Evolutionary conservation across 495 filamentous ascomycete species (phyloP), one percentile per base, ranked within the genome.

Genomic region (Neurospora sp.): DNA sequence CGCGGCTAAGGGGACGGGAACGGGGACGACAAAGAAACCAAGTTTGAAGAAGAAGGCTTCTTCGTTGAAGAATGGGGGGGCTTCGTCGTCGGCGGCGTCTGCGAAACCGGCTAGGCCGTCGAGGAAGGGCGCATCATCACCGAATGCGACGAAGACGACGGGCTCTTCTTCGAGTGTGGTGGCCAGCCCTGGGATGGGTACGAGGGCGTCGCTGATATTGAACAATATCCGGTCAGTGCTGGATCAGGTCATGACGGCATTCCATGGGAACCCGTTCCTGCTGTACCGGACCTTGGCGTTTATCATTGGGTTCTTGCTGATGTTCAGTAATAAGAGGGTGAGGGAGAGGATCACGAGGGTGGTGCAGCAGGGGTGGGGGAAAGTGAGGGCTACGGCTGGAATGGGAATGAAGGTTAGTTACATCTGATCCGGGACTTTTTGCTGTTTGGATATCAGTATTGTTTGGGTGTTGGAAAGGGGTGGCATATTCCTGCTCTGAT

Each of bases 321-420:
- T 95, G 74, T 85, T 97, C 71, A 90, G 91, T 79, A 86, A 91
- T 75, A 88, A 88, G 76, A 89, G 90, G 76, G 83, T 97, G 10
- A 88, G 93, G 41, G 91, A 97, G 71, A 88, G 91, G 72, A 78
- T 98, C 38, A 84, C 88, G 73, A 86, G 89, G 72, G 84, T 93
- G 40, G 79, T 94, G 53, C 88, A 87, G 69, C 80, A 86, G 39
- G 88, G 89, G 31, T 98, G 94, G 96, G 87, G 89, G 40, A 98
- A 97, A 82, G 84, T 98, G 9, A 89, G 85, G 74, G 86, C 88
- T 42, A 99, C 96, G 0, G 90, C 95, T 18, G 94, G 95, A 0
- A 98, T 98, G 95, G 96, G 96, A 1, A 92, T 97, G 70, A 98
- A 98, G 84, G 94, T 99, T 77, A 96, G 91, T 82, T 99, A 99